Base-by-base conservation (phyloP, 1,284 basidiomycete genomes). In the Marasmius tenuissimus region DNA sequence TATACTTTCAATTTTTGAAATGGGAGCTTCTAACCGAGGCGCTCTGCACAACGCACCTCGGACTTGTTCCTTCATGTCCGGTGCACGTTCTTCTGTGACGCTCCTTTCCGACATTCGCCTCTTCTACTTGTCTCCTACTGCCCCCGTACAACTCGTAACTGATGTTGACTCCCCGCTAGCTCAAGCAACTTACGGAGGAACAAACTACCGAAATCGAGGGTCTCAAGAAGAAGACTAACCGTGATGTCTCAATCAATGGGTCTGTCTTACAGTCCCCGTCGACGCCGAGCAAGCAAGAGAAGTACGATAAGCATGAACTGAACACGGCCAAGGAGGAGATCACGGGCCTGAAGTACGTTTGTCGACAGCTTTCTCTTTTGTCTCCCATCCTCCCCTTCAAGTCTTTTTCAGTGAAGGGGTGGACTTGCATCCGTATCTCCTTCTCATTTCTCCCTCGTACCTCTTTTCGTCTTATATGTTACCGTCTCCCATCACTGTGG, bases 291-390 rank as follows among this genome's bases (percentile, higher is more conserved):
- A 58, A 48, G 48, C 56, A 63, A 49, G 57, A 62, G 22, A 55
- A 60, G 55, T 54, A 54, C 35, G 52, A 54, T 16, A 87, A 85
- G 67, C 72, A 84, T 40, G 87, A 90, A 62, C 66, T 81, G 20
- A 75, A 80, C 48, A 72, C 72, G 27, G 75, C 79, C 33, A 76
- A 80, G 37, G 85, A 89, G 59, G 91, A 93, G 73, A 85, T 92
- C 62, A 87, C 81, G 18, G 91, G 91, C 10, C 81, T 93, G 53
- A 93, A 92, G 91, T 92, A 72, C 20, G 82, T 71, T 47, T 37
- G 60, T 27, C 27, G 27, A 27, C 27, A 33, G 37, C 35, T 8
- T 34, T 56, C 9, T 39, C 51, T 18, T 51, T 47, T 27, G 39
- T n/a, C 16, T 47, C 16, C 45, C 45, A 8, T 20, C 45, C 20